Evolutionary conservation across 345 rosid genomes (phyloP).

Genomic region (Eucalyptus victrix): DNA sequence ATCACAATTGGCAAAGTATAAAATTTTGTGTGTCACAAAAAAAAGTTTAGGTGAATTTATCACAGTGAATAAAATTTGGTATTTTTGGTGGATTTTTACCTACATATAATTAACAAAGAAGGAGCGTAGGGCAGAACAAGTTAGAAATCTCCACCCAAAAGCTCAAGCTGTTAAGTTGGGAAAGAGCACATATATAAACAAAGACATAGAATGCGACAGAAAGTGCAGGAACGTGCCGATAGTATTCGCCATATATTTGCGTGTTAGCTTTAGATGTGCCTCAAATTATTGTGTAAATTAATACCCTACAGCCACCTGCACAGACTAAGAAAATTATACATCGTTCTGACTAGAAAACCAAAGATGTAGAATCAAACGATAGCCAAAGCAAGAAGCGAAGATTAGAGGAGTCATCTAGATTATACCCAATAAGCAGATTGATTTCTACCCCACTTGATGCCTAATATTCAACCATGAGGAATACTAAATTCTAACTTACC

Average conservation of each 20-base stretch:
- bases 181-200: not conserved
- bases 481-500: conserved; percentile 21
- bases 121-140: not conserved
- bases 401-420: not conserved
- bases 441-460: not conserved
- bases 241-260: not conserved
- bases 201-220: not conserved
- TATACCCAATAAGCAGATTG: not conserved
- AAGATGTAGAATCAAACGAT: not conserved
- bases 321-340: not conserved
- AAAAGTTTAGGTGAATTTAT: too few species aligned
- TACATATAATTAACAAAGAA: too few species aligned
- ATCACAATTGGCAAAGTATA: too few species aligned
- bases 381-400: not conserved
- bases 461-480: not conserved
- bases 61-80: too few species aligned
- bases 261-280: not conserved
- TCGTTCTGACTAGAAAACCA: not conserved
- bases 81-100: too few species aligned
- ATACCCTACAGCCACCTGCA: not conserved
- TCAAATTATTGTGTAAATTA: not conserved
- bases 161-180: not conserved
- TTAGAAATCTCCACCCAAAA: not conserved
- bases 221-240: not conserved
- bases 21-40: too few species aligned